Evolutionary conservation across 2,329 filamentous ascomycete species (phyloP).

Genomic region (Aspergillus awamori): DNA sequence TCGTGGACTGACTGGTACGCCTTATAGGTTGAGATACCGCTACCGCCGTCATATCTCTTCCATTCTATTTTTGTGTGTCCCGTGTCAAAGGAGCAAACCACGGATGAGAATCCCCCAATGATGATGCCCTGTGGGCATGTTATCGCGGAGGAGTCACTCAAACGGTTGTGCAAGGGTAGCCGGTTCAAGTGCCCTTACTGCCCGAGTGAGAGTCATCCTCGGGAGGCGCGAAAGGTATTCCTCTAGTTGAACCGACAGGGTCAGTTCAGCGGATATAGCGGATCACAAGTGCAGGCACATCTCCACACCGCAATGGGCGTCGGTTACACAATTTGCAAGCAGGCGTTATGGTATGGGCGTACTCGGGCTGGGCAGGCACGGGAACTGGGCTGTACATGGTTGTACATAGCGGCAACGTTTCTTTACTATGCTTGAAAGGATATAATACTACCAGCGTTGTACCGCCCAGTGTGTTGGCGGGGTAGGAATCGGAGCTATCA

Average conservation of each 20-base stretch:
- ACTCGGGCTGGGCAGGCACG: background rate
- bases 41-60: slow-evolving; percentile 70
- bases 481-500: background rate
- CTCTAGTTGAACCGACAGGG: slow-evolving; percentile 49
- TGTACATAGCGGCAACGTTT: background rate
- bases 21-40: slow-evolving; percentile 63
- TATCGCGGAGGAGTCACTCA: slow-evolving; percentile 80
- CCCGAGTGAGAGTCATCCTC: slow-evolving; percentile 76
- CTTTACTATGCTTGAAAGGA: background rate
- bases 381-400: background rate
- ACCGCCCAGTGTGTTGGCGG: background rate
- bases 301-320: slow-evolving; percentile 10
- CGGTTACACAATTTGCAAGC: background rate
- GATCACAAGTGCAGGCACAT: slow-evolving; percentile 13
- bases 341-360: background rate
- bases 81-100: slow-evolving; percentile 94
- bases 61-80: slow-evolving; percentile 98
- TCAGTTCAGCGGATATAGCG: background rate
- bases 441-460: background rate
- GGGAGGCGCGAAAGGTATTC: slow-evolving; percentile 74
- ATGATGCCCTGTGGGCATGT: slow-evolving; percentile 96
- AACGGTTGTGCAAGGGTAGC: slow-evolving; percentile 74
- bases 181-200: slow-evolving; percentile 97
- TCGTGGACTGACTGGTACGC: slow-evolving; percentile 29
- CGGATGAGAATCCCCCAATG: slow-evolving; percentile 90